Evolutionary conservation across 2,329 filamentous ascomycete genomes (phyloP), one percentile per base, ranked within the genome.

Genomic region (Dissoconium aciculare): DNA sequence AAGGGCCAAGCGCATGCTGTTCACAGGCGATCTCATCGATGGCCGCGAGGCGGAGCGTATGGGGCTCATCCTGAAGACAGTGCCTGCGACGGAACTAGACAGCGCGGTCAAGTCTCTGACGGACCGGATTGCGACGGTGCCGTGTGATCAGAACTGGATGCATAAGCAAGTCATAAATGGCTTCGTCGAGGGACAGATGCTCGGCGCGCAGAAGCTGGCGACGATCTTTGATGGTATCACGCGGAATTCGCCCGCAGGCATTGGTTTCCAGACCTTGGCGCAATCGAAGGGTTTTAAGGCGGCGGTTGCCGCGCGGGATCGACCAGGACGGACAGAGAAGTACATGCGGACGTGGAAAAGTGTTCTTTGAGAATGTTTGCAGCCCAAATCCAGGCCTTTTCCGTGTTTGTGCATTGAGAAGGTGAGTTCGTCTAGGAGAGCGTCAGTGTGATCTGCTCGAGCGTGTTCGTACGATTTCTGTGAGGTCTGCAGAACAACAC

Each of bases 301-400:
- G n/a, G 33, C 33, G 10, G 27, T 36, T 11, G 24, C 33, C 4
- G 24, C 10, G 13, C 30, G 33, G 23, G 30, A 36, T 17, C 16
- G 29, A 26, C 33, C 33, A 28, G 36, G 36, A 11, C 32, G 39
- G 17, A 37, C 27, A 15, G 24, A 33, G 6, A 15, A 35, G 29
- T 41, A 41, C 17, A 12, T 33, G 15, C 36, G 28, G 28, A 17
- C 24, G n/a, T 39, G 36, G 39, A 41, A 41, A 14, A 36, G 33
- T 23, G 19, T 23, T 8, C 19, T 23, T n/a, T 23, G 19, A 23
- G 19, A 23, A 23, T 23, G 19, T 23, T 23, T n/a, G n/a, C 8
- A 23, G 8, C 19, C 8, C 8, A n/a, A 8, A 23, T 23, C n/a
- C 19, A 23, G 8, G 19, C 8, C 19, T 8, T 23, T n/a, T 8